These are phyloP conservation scores for Luffa acutangula DNA, from an alignment of 306 rosid genomes.

Conservation along the genomic window DNA sequence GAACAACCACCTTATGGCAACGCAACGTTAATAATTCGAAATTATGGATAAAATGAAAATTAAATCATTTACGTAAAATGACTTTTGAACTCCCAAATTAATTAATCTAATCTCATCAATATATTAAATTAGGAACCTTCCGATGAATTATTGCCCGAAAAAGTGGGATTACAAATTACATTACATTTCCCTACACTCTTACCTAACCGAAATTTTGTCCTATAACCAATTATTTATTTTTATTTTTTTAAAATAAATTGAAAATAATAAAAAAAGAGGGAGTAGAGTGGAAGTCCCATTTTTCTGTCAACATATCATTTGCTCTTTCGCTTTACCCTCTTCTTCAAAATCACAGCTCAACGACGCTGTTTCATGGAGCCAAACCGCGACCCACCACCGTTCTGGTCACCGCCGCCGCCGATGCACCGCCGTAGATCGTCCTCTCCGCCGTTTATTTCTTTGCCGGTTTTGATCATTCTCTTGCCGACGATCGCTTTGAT, in stretches of 20 bases:
- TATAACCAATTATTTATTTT: background rate
- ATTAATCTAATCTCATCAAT: background rate
- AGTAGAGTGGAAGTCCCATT: slow-evolving; percentile 7
- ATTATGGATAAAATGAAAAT: background rate
- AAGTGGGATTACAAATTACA: background rate
- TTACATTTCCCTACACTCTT: background rate
- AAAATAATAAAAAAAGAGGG: background rate
- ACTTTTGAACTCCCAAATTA: background rate
- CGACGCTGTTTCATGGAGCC: slow-evolving; percentile 1
- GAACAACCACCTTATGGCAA: background rate
- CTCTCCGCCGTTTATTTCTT: slow-evolving; percentile 38
- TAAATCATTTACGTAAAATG: background rate
- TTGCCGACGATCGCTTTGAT: slow-evolving; percentile 36
- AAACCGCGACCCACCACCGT: slow-evolving; percentile 15
- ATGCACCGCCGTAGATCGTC: slow-evolving; percentile 36
- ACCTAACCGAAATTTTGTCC: background rate
- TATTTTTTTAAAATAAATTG: background rate
- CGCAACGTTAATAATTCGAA: background rate
- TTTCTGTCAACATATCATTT: slow-evolving; percentile 9
- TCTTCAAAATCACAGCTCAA: slow-evolving; percentile 7
- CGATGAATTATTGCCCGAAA: background rate
- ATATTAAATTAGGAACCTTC: background rate
- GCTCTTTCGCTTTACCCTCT: background rate
- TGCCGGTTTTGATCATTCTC: slow-evolving; percentile 58
- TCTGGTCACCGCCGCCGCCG: slow-evolving; percentile 15